phyloP scores from a whole-genome alignment of 1,139 yeast species.

The Groenewaldozyma auringiensis region DNA sequence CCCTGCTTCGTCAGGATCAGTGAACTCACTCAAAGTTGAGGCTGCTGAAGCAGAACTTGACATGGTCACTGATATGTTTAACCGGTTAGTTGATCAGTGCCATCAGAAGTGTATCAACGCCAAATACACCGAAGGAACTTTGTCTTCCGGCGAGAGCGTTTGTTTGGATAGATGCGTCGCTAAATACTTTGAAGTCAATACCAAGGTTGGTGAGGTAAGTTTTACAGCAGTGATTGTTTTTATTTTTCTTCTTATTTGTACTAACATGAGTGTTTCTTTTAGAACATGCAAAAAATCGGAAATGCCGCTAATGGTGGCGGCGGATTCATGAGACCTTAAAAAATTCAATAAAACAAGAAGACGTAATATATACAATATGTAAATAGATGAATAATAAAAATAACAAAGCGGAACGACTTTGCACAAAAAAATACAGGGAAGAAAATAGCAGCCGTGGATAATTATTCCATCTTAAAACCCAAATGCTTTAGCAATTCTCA shows the following conservation, averaged over 20 bases:
- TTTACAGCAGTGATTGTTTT: background rate
- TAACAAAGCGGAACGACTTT: too few species aligned
- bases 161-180: conserved; percentile 97
- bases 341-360: too few species aligned
- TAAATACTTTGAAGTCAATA: conserved; percentile 92
- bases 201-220: conserved; percentile 76
- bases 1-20: conserved; percentile 28
- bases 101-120: conserved; percentile 74
- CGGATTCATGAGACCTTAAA: conserved; percentile 19
- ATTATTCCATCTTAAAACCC: conserved; percentile 41
- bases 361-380: background rate
- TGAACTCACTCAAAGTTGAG: conserved; percentile 36
- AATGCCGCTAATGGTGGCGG: conserved; percentile 15
- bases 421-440: too few species aligned
- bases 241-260: too few species aligned
- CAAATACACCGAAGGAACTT: conserved; percentile 67
- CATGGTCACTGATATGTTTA: conserved; percentile 96
- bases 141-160: conserved; percentile 75
- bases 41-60: conserved; percentile 92
- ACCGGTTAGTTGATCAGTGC: conserved; percentile 74
- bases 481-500: conserved; percentile 54
- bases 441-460: background rate
- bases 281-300: conserved; percentile 31
- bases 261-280: conserved; percentile 7
- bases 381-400: background rate